Evolutionary conservation across 208 protist species (phyloP).

Genomic region (Crithidia mellificae): DNA sequence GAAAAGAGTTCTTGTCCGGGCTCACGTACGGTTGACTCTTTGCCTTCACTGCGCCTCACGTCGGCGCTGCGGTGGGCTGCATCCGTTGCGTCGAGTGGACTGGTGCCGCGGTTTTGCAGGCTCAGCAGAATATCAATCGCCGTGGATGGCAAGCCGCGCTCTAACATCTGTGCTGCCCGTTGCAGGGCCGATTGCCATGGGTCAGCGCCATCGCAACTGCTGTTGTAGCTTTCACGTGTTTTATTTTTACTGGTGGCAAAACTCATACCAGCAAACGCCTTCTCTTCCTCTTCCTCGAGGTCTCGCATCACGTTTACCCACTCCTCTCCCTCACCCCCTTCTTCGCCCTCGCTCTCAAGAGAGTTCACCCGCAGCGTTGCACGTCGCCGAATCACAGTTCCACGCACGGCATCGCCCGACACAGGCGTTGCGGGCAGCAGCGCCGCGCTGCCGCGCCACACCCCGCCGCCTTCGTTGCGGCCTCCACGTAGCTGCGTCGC

Average conservation of each 20-base stretch:
- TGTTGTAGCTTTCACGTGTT: no score
- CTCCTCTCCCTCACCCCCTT: not conserved
- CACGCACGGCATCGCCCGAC: not conserved
- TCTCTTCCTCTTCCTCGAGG: slow-evolving; percentile 15
- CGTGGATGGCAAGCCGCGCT: slow-evolving; percentile 21
- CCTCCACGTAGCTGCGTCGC: not conserved
- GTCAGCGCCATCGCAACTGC: not conserved
- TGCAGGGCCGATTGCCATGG: slow-evolving; percentile 34
- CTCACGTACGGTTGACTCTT: no score
- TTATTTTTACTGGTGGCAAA: no score
- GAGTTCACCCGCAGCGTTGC: not conserved
- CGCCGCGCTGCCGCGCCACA: not conserved
- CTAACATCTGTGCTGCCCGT: slow-evolving; percentile 31
- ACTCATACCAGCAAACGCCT: not conserved
- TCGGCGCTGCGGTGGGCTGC: no score
- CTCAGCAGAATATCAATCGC: slow-evolving; percentile 44
- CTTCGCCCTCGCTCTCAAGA: not conserved
- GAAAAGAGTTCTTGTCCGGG: no score
- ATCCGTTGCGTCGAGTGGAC: no score
- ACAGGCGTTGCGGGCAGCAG: no score
- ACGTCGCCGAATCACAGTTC: slow-evolving; percentile 2
- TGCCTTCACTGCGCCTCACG: no score
- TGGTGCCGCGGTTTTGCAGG: no score
- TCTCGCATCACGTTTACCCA: slow-evolving; percentile 19
- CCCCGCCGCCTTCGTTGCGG: no score